These are phyloP conservation scores for Mucor piriformis DNA, from an alignment of 371 early-diverging fungal species.

Conservation along the genomic window DNA sequence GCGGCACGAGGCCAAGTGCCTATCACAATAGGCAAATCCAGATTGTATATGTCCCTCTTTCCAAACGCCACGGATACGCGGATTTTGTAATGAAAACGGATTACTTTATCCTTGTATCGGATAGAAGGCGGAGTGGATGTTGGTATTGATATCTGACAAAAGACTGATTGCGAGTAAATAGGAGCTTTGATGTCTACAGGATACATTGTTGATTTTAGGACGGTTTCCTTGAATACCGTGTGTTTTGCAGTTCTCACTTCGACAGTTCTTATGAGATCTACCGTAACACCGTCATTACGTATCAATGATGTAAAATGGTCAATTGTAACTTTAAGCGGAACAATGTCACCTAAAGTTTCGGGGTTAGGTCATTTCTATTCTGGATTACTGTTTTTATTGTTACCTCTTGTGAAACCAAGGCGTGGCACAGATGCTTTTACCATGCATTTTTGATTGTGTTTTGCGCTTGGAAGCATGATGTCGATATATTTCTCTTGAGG, in stretches of 20 bases:
- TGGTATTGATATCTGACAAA: conserved; percentile 41
- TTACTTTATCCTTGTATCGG: conserved; percentile 37
- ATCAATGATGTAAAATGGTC: conserved; percentile 36
- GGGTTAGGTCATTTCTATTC: no score
- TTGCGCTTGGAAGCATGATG: conserved; percentile 28
- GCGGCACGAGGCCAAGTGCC: conserved; percentile 53
- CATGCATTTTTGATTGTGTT: conserved; percentile 31
- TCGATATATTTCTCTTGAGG: conserved; percentile 36
- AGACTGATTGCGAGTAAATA: conserved; percentile 26
- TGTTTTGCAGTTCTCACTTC: conserved; percentile 37
- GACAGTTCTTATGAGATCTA: conserved; percentile 39
- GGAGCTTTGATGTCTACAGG: conserved; percentile 10
- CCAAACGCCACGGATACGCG: conserved; percentile 23
- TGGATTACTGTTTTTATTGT: conserved; percentile 1
- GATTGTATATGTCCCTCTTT: conserved; percentile 2
- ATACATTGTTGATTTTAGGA: conserved; percentile 13
- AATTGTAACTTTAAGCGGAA: conserved; percentile 38
- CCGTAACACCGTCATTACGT: conserved; percentile 30
- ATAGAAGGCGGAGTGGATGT: conserved; percentile 53
- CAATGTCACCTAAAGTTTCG: conserved; percentile 42
- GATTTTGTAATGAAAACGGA: conserved; percentile 45
- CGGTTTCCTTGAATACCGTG: conserved; percentile 23
- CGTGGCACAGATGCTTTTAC: conserved; percentile 43
- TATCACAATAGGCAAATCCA: conserved; percentile 47
- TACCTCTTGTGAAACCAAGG: conserved; percentile 53